Base-by-base conservation (phyloP, 78 protist genomes). In the Carpediemonas membranifera region DNA sequence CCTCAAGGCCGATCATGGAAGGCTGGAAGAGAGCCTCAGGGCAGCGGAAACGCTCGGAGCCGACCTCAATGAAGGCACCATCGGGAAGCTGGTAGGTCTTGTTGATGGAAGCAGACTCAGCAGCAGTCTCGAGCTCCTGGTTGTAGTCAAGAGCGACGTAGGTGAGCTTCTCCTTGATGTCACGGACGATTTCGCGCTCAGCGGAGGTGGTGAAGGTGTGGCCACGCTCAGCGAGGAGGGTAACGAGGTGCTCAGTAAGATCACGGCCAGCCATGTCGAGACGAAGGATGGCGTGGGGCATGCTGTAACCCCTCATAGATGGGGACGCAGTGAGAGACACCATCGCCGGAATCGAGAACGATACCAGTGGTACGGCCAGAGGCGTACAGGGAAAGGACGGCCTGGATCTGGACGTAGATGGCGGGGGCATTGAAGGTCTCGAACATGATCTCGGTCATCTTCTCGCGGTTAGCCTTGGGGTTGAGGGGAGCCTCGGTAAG, bases 311-410 rank as follows among this genome's bases (percentile, higher is more conserved):
- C 68, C n/a, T n/a, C n/a, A n/a, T n/a, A n/a, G n/a, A n/a, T n/a
- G 43, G 99, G 99, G 25, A 88, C 93, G 16, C 86, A 63, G 73
- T 87, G 88, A 16, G 95, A 43, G 31, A 81, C 90, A 65, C 96
- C 98, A 50, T 87, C 94, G n/a, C 98, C 98, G 43, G 91, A 81
- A 74, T 92, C 96, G 66, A 93, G 44, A 33, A 95, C 98, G 47
- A 87, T 66, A 44, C 98, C 94, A 28, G 89, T 87, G 71, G 86
- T 82, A 31, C 85, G 77, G 35, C 92, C 96, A 27, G 85, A 77
- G 33, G 92, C 94, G 71, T 84, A 86, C 31, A 92, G 79, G 15
- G 94, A 69, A 9, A 91, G 78, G 11, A 90, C 96, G 47, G 94
- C 91, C 66, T 86, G 93, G 51, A 78, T 61, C 34, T 65, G 71